Conservation (phyloP, 106 monocot genomes). For the Allium cepa region DNA sequence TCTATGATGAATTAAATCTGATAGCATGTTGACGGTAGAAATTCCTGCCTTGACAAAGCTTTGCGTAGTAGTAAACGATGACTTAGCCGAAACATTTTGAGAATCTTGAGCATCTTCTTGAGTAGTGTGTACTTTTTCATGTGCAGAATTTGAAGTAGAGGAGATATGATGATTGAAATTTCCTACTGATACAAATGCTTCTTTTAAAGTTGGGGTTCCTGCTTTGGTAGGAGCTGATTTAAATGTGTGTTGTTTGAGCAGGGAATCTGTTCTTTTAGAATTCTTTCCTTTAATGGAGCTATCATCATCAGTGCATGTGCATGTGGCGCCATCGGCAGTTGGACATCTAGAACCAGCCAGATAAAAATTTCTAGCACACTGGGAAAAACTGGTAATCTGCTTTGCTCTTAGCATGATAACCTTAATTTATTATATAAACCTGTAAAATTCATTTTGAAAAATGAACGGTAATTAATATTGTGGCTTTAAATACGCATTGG, state of each 20-base stretch:
- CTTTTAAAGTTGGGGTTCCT: conserved; percentile 22
- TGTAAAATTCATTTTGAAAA: too few species aligned
- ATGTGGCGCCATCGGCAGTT: conserved; percentile 57
- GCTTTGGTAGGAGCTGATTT: conserved; percentile 11
- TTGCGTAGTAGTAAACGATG: conserved; percentile 26
- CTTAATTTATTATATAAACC: neutral
- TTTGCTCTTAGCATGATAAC: conserved; percentile 78
- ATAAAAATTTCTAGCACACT: conserved; percentile 79
- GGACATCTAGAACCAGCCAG: conserved; percentile 49
- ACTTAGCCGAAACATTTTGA: conserved; percentile 12
- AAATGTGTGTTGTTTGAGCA: conserved; percentile 19
- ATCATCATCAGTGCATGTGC: conserved; percentile 75
- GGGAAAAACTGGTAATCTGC: conserved; percentile 71
- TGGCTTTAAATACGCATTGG: too few species aligned
- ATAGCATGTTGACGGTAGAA: conserved; percentile 20
- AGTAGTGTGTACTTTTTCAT: conserved; percentile 9
- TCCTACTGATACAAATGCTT: conserved; percentile 27
- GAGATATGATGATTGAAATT: conserved; percentile 13
- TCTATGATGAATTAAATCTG: conserved; percentile 35
- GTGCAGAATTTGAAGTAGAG: conserved; percentile 10
- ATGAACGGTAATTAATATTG: too few species aligned
- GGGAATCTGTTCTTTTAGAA: conserved; percentile 8
- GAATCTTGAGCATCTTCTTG: conserved; percentile 3
- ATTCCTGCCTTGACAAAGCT: conserved; percentile 24
- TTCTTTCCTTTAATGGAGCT: conserved; percentile 33